phyloP scores from a whole-genome alignment of 306 rosid species.

The Betula pendula region DNA sequence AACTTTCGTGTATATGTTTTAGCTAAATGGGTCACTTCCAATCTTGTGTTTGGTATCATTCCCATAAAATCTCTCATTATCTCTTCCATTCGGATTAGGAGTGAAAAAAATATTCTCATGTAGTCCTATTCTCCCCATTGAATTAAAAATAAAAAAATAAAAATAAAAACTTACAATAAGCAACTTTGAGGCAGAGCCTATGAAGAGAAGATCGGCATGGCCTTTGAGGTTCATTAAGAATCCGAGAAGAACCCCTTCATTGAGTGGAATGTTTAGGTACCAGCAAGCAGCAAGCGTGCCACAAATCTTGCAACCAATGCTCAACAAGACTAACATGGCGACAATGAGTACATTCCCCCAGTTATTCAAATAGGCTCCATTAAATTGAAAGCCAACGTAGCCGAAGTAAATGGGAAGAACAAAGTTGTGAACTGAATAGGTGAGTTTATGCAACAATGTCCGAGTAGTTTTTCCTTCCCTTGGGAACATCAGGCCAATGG shows the following conservation, averaged over 20 bases:
- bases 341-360: conserved; percentile 17
- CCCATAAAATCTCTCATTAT: too few relatives aligned
- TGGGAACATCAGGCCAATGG: conserved; percentile 64
- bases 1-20: too few relatives aligned
- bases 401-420: conserved; percentile 85
- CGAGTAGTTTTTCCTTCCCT: conserved; percentile 87
- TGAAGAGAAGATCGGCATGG: conserved; percentile 81
- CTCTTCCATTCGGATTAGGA: too few relatives aligned
- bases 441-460: conserved; percentile 67
- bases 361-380: conserved; percentile 37
- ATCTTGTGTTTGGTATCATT: too few relatives aligned
- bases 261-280: conserved; percentile 61
- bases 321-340: conserved; percentile 51
- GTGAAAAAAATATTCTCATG: too few relatives aligned
- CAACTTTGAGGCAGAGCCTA: conserved; percentile 61
- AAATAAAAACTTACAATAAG: conserved; percentile 61
- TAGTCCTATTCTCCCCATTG: too few relatives aligned
- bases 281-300: conserved; percentile 69
- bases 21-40: too few relatives aligned
- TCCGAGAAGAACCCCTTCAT: conserved; percentile 73
- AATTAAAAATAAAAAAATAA: too few relatives aligned
- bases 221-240: conserved; percentile 81
- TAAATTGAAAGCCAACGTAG: conserved; percentile 77
- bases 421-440: conserved; percentile 80
- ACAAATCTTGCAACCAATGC: conserved; percentile 68